A percentile compares a stretch with the other conserved stretches of the same genome.
Conservation (phyloP, 495 filamentous ascomycete species). For the Penicillium bovifimosum region DNA sequence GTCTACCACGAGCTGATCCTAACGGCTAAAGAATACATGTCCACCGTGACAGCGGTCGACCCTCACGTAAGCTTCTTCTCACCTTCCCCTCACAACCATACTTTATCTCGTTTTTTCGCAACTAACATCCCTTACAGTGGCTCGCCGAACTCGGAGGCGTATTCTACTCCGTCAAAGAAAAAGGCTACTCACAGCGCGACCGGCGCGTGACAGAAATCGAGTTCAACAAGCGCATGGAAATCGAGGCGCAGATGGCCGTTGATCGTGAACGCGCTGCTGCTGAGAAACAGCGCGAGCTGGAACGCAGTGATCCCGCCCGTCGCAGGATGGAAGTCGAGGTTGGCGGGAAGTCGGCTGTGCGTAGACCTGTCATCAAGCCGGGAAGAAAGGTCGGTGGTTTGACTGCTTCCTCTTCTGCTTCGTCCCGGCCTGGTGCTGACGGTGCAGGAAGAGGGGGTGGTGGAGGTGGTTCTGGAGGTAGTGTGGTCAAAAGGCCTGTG, state of each 20-base stretch:
- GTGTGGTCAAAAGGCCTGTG: slow-evolving; percentile 57
- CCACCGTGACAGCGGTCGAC: slow-evolving; percentile 91
- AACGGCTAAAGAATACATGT: slow-evolving; percentile 98
- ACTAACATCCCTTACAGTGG: slow-evolving; percentile 51
- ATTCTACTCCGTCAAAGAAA: slow-evolving; percentile 97
- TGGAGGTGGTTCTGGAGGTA: slow-evolving; percentile 29
- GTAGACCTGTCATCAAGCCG: slow-evolving; percentile 33
- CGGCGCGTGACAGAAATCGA: slow-evolving; percentile 88
- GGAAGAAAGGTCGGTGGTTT: slow-evolving; percentile 39
- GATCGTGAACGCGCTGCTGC: slow-evolving; percentile 61
- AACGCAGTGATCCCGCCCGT: slow-evolving; percentile 31
- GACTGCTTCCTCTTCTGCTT: slow-evolving; percentile 31
- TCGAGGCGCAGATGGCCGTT: slow-evolving; percentile 86
- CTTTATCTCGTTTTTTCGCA: background rate
- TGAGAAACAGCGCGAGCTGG: slow-evolving; percentile 53
- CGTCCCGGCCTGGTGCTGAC: slow-evolving; percentile 46
- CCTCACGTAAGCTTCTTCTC: slow-evolving; percentile 56
- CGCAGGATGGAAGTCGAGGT: slow-evolving; percentile 39
- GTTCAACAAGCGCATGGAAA: slow-evolving; percentile 92
- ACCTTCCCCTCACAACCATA: background rate
- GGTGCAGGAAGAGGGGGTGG: slow-evolving; percentile 36
- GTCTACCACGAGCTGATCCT: slow-evolving; percentile 98
- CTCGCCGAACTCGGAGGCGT: slow-evolving; percentile 97
- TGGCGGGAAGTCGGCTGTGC: slow-evolving; percentile 32
- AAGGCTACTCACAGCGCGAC: slow-evolving; percentile 87